Percentiles rank a stretch among this genome's conserved stretches.
Conservation (phyloP, 805 yeast genomes). For the Candida odintsovae region DNA sequence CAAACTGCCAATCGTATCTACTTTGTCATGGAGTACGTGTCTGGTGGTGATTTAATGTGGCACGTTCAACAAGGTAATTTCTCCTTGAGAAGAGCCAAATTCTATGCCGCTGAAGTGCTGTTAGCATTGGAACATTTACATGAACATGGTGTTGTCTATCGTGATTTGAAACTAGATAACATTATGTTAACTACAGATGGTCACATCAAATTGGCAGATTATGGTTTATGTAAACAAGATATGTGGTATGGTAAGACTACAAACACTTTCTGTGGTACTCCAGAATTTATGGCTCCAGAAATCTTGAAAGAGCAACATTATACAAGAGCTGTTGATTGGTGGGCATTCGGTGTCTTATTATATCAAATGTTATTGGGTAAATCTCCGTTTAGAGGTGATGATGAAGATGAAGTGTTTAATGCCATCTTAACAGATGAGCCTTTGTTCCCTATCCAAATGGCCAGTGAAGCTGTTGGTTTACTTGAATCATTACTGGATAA, state of each 20-base stretch:
- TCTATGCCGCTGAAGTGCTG: conserved; percentile 94
- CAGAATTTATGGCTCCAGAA: conserved; percentile 99
- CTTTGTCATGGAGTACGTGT: conserved; percentile 96
- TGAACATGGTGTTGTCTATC: conserved; percentile 91
- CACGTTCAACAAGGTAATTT: conserved; percentile 92
- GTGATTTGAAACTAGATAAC: conserved; percentile 94
- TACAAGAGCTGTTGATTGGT: conserved; percentile 96
- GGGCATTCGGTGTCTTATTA: conserved; percentile 97
- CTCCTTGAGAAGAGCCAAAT: conserved; percentile 88
- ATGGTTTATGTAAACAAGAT: conserved; percentile 92
- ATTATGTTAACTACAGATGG: conserved; percentile 85
- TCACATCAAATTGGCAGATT: conserved; percentile 94
- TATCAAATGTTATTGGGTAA: conserved; percentile 96
- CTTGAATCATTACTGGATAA: conserved; percentile 87
- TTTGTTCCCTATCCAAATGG: conserved; percentile 94
- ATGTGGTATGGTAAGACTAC: conserved; percentile 86
- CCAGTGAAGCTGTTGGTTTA: conserved; percentile 91
- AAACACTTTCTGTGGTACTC: conserved; percentile 97
- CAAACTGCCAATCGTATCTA: conserved; percentile 97
- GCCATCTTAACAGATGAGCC: conserved; percentile 97
- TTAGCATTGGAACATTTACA: conserved; percentile 90
- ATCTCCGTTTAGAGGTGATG: conserved; percentile 96
- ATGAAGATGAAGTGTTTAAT: conserved; percentile 93
- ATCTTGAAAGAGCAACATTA: conserved; percentile 89
- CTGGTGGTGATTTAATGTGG: conserved; percentile 99